A percentile compares a stretch with the other conserved stretches of the same genome.
These are phyloP conservation scores for Hyaloperonospora brassicae DNA, from an alignment of 352 stramenopile genomes.

Conservation along the genomic window DNA sequence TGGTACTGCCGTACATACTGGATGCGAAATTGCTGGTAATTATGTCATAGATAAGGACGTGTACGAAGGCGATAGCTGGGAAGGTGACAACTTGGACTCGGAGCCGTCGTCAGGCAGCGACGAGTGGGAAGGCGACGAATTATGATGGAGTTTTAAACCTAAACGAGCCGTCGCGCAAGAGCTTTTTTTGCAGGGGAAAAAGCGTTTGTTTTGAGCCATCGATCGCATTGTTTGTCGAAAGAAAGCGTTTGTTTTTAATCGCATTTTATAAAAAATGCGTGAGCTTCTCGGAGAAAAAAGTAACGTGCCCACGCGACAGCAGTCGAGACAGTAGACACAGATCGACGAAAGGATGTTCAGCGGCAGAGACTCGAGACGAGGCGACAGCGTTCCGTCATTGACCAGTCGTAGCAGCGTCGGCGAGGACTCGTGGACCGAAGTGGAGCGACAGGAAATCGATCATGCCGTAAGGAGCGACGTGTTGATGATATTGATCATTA, in stretches of 20 bases:
- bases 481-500: neutral
- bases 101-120: slow-evolving; percentile 24
- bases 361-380: slow-evolving; percentile 1
- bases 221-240: too few species aligned
- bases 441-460: slow-evolving; percentile 72
- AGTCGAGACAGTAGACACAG: neutral
- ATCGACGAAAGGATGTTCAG: slow-evolving; percentile 3
- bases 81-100: slow-evolving; percentile 20
- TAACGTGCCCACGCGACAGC: too few species aligned
- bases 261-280: too few species aligned
- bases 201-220: too few species aligned
- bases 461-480: slow-evolving; percentile 41
- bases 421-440: slow-evolving; percentile 82
- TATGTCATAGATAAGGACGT: slow-evolving; percentile 75
- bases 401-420: slow-evolving; percentile 29
- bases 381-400: slow-evolving; percentile 6
- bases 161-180: too few species aligned
- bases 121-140: slow-evolving; percentile 59
- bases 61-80: slow-evolving; percentile 30
- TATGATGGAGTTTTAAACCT: slow-evolving; percentile 16
- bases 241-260: too few species aligned
- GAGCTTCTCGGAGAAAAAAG: too few species aligned
- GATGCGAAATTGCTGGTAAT: slow-evolving; percentile 52
- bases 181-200: too few species aligned
- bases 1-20: slow-evolving; percentile 53